Conservation (phyloP, 768 basidiomycete genomes). For the Dentipellis sp. region DNA sequence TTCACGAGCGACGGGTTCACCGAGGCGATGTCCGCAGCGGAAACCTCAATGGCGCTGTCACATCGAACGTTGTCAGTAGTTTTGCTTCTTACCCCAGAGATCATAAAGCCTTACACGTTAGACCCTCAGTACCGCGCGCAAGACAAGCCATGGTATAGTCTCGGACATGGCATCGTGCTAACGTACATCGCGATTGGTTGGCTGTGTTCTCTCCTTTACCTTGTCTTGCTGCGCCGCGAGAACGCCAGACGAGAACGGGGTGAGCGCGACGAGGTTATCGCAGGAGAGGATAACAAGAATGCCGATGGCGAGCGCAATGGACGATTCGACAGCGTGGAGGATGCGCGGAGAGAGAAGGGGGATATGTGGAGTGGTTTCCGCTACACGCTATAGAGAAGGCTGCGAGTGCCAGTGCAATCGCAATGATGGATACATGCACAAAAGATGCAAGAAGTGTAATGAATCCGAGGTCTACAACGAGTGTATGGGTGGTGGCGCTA, state of each 20-base stretch:
- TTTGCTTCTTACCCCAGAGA: not conserved
- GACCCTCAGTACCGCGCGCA: conserved; percentile 46
- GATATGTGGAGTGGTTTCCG: conserved; percentile 71
- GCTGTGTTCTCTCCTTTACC: conserved; percentile 39
- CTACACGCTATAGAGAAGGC: conserved; percentile 37
- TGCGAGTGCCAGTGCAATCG: not conserved
- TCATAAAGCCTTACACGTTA: not conserved
- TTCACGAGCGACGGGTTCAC: not conserved
- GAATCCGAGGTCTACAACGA: not conserved
- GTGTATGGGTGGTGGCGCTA: no score
- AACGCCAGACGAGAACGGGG: conserved; percentile 57
- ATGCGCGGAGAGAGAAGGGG: conserved; percentile 52
- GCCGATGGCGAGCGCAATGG: conserved; percentile 37
- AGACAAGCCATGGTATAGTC: conserved; percentile 58
- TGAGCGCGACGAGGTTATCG: conserved; percentile 58
- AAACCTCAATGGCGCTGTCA: conserved; percentile 62
- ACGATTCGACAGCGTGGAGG: conserved; percentile 39
- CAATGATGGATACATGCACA: not conserved
- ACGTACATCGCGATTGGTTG: conserved; percentile 63
- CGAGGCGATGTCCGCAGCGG: conserved; percentile 25
- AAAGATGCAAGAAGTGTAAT: not conserved
- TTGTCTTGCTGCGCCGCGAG: conserved; percentile 42
- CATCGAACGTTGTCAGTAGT: conserved; percentile 49
- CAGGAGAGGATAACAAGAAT: conserved; percentile 34
- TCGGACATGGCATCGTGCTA: conserved; percentile 62